phyloP scores from a whole-genome alignment of 2,329 filamentous ascomycete genomes.

The Aspergillus candidus region DNA sequence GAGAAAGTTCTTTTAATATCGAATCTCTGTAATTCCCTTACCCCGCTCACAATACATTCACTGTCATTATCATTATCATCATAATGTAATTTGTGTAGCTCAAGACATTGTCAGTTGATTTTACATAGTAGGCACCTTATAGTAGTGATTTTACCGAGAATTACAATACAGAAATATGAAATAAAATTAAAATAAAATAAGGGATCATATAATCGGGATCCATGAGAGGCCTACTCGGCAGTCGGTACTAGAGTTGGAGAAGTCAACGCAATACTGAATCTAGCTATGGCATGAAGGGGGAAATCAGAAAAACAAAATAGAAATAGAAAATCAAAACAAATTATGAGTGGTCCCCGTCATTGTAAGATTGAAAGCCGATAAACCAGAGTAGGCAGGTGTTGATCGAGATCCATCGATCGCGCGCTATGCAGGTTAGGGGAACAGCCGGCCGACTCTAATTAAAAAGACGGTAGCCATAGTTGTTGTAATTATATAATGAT shows the following conservation, averaged over 20 bases:
- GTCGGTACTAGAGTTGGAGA: neutral
- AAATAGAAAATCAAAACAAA: constrained; percentile 3
- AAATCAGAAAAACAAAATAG: neutral
- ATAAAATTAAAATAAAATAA: neutral
- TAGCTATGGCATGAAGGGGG: no score
- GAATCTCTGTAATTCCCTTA: no score
- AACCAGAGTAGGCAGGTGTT: constrained; percentile 1
- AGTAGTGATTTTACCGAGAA: no score
- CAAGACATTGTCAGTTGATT: no score
- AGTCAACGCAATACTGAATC: no score
- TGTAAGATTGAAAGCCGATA: constrained; percentile 1
- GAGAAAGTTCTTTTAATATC: no score
- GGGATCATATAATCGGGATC: neutral
- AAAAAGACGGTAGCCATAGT: neutral
- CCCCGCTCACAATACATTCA: no score
- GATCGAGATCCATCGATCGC: constrained; percentile 19
- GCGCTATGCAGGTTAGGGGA: constrained; percentile 15
- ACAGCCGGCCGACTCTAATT: constrained; percentile 11
- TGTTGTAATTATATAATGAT: no score
- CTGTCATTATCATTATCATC: no score
- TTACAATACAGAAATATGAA: neutral
- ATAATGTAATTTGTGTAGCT: no score
- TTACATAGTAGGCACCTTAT: no score
- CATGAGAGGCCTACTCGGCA: neutral
- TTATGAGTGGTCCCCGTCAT: constrained; percentile 5